Conservation (phyloP, 1,284 basidiomycete genomes). For the Psilocybe mexicana region DNA sequence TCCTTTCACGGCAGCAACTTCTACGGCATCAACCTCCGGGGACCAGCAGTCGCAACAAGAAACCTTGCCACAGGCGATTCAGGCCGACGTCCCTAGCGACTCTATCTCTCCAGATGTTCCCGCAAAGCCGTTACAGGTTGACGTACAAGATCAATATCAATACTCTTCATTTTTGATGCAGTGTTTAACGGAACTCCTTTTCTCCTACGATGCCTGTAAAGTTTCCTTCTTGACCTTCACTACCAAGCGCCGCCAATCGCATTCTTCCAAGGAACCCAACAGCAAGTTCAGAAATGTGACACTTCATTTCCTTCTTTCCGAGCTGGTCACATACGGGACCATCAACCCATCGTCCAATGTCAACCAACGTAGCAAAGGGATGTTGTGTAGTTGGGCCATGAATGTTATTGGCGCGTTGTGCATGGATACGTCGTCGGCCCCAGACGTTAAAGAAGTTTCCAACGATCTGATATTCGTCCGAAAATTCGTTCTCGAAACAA, state of each 20-base stretch:
- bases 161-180: conserved; percentile 92
- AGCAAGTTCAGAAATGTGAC: conserved; percentile 63
- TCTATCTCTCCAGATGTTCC: conserved; percentile 12
- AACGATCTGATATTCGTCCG: conserved; percentile 83
- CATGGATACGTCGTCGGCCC: conserved; percentile 70
- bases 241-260: conserved; percentile 60
- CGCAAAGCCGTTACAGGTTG: conserved; percentile 18
- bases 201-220: conserved; percentile 94
- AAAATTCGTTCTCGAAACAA: conserved; percentile 87
- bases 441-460: conserved; percentile 77
- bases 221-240: conserved; percentile 82
- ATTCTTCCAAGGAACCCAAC: conserved; percentile 59
- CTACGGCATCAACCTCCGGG: background rate
- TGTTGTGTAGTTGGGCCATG: conserved; percentile 87
- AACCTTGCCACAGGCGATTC: background rate
- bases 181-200: conserved; percentile 87
- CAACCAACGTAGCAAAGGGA: conserved; percentile 57
- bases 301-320: conserved; percentile 76
- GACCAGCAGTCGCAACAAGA: background rate
- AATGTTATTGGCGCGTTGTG: conserved; percentile 91
- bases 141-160: conserved; percentile 45
- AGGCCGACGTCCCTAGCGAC: background rate
- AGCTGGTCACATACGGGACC: conserved; percentile 77
- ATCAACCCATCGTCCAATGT: conserved; percentile 60
- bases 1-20: background rate